Evolutionary conservation across 202 grass and related monocot species (phyloP).

Genomic region (Panicum virgatum): DNA sequence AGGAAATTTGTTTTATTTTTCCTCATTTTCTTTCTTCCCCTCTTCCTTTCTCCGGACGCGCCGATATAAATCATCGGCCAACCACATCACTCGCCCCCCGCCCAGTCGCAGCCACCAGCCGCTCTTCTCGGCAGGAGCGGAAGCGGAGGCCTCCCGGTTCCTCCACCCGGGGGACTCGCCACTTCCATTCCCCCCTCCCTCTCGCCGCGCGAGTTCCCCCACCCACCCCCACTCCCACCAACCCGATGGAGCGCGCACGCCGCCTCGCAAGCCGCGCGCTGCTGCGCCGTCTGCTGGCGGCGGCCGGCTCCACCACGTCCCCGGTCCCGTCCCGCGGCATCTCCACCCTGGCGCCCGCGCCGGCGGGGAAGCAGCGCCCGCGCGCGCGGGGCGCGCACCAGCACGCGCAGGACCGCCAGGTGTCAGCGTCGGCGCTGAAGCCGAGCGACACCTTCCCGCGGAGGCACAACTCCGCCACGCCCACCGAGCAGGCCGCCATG

Average conservation of each 20-base stretch:
- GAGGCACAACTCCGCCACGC: slow-evolving; percentile 88
- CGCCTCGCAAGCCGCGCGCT: slow-evolving; percentile 61
- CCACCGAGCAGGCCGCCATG: slow-evolving; percentile 68
- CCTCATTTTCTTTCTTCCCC: background rate
- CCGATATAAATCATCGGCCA: slow-evolving; percentile 42
- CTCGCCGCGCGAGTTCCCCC: background rate
- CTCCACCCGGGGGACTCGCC: background rate
- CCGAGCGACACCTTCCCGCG: slow-evolving; percentile 91
- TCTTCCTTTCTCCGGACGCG: background rate
- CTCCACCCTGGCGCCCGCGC: slow-evolving; percentile 43
- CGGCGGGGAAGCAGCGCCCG: slow-evolving; percentile 3
- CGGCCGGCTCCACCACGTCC: slow-evolving; percentile 36
- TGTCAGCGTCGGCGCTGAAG: slow-evolving; percentile 70
- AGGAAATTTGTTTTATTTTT: background rate
- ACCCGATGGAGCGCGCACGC: slow-evolving; percentile 74
- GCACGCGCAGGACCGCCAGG: slow-evolving; percentile 39
- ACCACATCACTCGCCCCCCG: slow-evolving; percentile 38
- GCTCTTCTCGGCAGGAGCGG: slow-evolving; percentile 47
- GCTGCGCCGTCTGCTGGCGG: slow-evolving; percentile 67
- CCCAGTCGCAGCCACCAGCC: slow-evolving; percentile 14
- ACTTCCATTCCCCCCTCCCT: background rate
- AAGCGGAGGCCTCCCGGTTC: slow-evolving; percentile 7
- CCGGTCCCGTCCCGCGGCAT: slow-evolving; percentile 50
- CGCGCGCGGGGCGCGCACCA: slow-evolving; percentile 39
- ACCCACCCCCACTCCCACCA: background rate